These are phyloP conservation scores for Fraxinus angustifolia DNA, from an alignment of 305 asterid species.

Conservation along the genomic window DNA sequence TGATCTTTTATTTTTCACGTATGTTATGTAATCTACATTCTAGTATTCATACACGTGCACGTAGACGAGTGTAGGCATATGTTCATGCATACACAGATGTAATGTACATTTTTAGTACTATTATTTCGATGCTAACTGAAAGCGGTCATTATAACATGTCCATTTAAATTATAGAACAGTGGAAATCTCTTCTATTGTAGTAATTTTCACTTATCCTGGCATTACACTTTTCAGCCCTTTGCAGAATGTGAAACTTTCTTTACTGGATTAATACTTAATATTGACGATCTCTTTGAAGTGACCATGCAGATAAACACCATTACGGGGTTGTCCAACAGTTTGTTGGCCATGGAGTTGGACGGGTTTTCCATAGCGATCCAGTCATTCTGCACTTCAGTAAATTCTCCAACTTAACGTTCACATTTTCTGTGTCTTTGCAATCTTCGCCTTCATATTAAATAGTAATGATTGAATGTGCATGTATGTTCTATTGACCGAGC, in stretches of 20 bases:
- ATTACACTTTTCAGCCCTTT: neutral
- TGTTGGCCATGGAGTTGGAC: conserved; percentile 97
- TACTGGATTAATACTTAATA: conserved; percentile 18
- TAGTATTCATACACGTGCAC: neutral
- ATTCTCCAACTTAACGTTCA: conserved; percentile 22
- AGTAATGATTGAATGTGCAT: neutral
- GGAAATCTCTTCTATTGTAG: neutral
- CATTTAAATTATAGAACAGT: conserved; percentile 7
- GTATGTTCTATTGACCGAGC: neutral
- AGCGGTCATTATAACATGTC: neutral
- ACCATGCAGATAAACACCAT: conserved; percentile 72
- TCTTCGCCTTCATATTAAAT: neutral
- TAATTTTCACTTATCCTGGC: conserved; percentile 4
- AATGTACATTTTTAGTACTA: neutral
- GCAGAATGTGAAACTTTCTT: conserved; percentile 8
- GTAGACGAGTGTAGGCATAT: neutral
- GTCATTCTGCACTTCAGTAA: conserved; percentile 79
- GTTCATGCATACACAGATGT: neutral
- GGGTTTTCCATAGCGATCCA: conserved; percentile 85
- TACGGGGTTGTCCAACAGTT: conserved; percentile 88
- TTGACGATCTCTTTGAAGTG: conserved; percentile 48
- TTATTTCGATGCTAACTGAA: neutral
- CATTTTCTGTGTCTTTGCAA: conserved; percentile 6
- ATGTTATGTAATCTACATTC: neutral
- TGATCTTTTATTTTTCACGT: neutral